Conservation (phyloP, 208 protist species). For the Acanthamoeba quina region DNA sequence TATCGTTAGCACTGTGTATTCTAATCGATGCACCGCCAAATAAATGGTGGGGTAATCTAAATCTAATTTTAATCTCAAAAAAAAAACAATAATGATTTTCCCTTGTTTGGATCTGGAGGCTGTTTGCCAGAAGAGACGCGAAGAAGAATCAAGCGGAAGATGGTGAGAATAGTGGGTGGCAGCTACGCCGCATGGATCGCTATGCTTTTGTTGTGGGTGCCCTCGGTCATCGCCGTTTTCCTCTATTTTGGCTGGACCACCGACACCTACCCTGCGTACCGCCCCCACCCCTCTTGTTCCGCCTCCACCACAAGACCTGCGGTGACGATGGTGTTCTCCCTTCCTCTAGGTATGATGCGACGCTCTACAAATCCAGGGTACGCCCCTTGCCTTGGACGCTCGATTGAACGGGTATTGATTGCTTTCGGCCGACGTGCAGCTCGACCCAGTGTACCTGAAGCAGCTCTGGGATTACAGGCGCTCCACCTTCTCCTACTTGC, state of each 20-base stretch:
- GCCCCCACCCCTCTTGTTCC: neutral
- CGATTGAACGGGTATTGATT: neutral
- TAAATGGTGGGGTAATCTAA: no score
- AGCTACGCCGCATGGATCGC: constrained; percentile 51
- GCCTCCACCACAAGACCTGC: neutral
- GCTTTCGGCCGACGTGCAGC: neutral
- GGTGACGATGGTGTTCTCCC: neutral
- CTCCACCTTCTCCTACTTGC: constrained; percentile 28
- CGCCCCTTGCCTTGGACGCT: neutral
- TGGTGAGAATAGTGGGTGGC: constrained; percentile 20
- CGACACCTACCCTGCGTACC: neutral
- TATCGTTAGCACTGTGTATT: neutral
- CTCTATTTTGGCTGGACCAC: constrained; percentile 61
- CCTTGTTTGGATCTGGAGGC: neutral
- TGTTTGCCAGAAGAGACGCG: neutral
- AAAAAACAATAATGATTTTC: neutral
- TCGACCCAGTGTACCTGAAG: neutral
- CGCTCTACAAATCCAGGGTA: constrained; percentile 23
- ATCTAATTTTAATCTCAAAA: no score
- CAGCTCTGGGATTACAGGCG: constrained; percentile 44
- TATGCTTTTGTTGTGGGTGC: constrained; percentile 40
- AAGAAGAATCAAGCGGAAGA: neutral
- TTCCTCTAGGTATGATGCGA: neutral
- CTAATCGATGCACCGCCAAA: no score
- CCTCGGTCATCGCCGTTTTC: constrained; percentile 23